A percentile compares a stretch with the other conserved stretches of the same genome.
phyloP scores from a whole-genome alignment of 2,329 filamentous ascomycete species.

The Fusarium sp. region DNA sequence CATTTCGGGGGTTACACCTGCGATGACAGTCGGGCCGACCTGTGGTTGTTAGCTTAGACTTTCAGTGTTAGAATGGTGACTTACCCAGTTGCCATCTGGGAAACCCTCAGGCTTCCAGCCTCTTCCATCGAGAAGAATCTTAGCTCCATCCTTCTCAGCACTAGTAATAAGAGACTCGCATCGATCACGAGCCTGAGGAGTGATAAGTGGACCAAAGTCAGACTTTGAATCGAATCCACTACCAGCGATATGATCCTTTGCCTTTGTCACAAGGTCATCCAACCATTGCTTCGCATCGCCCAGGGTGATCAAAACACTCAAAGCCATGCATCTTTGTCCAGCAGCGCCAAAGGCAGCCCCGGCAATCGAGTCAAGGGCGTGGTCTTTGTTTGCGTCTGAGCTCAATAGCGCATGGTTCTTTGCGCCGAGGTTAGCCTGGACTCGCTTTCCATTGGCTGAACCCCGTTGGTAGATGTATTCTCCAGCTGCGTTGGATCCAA shows the following conservation, averaged over 20 bases:
- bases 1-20: slow-evolving; percentile 79
- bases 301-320: slow-evolving; percentile 79
- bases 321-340: slow-evolving; percentile 83
- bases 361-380: slow-evolving; percentile 79
- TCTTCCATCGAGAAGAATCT: slow-evolving; percentile 79
- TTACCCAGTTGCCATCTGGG: slow-evolving; percentile 72
- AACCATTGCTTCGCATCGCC: slow-evolving; percentile 82
- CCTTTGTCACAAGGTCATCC: slow-evolving; percentile 76
- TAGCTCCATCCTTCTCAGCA: slow-evolving; percentile 80
- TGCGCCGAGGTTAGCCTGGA: slow-evolving; percentile 83
- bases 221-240: slow-evolving; percentile 81
- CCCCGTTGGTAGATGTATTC: slow-evolving; percentile 81
- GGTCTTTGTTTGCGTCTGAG: slow-evolving; percentile 84
- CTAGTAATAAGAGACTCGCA: slow-evolving; percentile 78
- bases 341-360: slow-evolving; percentile 86
- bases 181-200: slow-evolving; percentile 75
- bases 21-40: slow-evolving; percentile 80
- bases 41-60: background rate
- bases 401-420: slow-evolving; percentile 86
- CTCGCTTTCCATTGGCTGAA: slow-evolving; percentile 82
- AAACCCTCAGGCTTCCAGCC: slow-evolving; percentile 76
- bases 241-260: slow-evolving; percentile 75
- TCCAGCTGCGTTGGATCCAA: slow-evolving; percentile 83
- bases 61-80: fast-evolving
- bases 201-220: slow-evolving; percentile 81